These are phyloP conservation scores for Ascobolus immersus DNA, from an alignment of 495 filamentous ascomycete species.

Conservation along the genomic window DNA sequence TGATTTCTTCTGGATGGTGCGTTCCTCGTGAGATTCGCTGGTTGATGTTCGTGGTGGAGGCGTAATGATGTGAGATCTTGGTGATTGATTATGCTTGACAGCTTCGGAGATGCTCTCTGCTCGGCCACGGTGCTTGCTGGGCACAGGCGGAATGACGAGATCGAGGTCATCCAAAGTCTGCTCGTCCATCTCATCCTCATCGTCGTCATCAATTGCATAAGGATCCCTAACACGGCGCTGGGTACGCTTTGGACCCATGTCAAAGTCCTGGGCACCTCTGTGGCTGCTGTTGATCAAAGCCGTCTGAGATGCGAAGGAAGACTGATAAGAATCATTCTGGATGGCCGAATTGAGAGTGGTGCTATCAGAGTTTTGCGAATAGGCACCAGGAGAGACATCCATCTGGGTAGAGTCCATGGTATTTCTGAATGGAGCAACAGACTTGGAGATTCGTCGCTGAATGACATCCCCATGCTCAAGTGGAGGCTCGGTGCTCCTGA, in stretches of 20 bases:
- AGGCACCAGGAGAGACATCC: constrained; percentile 19
- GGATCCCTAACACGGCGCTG: constrained; percentile 61
- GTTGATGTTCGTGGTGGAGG: no score
- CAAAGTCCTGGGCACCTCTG: constrained; percentile 11
- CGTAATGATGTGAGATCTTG: no score
- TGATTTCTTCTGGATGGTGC: constrained; percentile 38
- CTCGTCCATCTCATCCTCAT: constrained; percentile 45
- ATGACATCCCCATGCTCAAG: constrained; percentile 5
- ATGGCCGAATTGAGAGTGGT: constrained; percentile 17
- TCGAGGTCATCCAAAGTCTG: constrained; percentile 15
- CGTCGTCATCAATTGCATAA: constrained; percentile 69
- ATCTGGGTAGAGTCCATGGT: constrained; percentile 70
- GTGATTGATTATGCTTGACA: no score
- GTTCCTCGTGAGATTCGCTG: no score
- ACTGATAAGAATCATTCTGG: constrained; percentile 23
- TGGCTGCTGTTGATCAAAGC: constrained; percentile 23
- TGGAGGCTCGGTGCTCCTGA: constrained; percentile 44
- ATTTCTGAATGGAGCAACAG: constrained; percentile 58
- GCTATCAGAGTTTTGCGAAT: constrained; percentile 10
- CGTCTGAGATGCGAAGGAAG: constrained; percentile 33
- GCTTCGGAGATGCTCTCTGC: no score
- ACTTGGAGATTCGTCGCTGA: constrained; percentile 47
- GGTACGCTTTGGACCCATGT: constrained; percentile 31
- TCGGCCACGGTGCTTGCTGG: no score
- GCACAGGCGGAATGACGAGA: constrained; percentile 10